A percentile compares a stretch with the other conserved stretches of the same genome.
phyloP scores from a whole-genome alignment of 176 grass and related monocot species.

The Oryza rufipogon region DNA sequence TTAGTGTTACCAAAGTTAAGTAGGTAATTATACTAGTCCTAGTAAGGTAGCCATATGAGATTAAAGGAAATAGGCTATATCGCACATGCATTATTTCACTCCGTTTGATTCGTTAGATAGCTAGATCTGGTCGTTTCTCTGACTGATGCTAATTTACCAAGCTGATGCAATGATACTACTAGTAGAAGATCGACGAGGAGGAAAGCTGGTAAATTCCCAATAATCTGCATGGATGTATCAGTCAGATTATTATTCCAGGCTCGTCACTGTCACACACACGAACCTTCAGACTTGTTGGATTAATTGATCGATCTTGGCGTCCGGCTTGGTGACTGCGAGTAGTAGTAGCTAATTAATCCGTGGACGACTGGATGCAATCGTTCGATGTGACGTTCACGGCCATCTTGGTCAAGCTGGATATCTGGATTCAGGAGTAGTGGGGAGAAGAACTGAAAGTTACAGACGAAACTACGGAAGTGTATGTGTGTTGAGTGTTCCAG shows the following conservation, averaged over 20 bases:
- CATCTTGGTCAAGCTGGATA: neutral
- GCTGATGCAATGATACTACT: neutral
- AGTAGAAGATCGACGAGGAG: neutral
- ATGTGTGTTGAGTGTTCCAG: too few relatives aligned
- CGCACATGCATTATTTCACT: conserved; percentile 1
- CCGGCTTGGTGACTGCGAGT: neutral
- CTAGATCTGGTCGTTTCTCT: neutral
- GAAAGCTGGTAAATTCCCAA: neutral
- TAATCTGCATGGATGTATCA: neutral
- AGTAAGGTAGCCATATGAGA: neutral
- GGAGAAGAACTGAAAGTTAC: neutral
- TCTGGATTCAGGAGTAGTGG: neutral
- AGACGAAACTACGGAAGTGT: neutral
- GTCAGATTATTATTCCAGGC: neutral
- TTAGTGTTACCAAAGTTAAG: neutral
- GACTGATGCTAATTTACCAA: neutral
- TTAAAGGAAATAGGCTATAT: neutral
- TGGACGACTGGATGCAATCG: neutral
- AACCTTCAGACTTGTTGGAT: neutral
- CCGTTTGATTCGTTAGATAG: neutral
- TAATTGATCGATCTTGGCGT: neutral
- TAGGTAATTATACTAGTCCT: neutral
- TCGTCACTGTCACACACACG: neutral
- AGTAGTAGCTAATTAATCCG: neutral
- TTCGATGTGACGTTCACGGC: neutral